Conservation (phyloP, 2,329 filamentous ascomycete genomes). For the Basipetospora chlamydospora region DNA sequence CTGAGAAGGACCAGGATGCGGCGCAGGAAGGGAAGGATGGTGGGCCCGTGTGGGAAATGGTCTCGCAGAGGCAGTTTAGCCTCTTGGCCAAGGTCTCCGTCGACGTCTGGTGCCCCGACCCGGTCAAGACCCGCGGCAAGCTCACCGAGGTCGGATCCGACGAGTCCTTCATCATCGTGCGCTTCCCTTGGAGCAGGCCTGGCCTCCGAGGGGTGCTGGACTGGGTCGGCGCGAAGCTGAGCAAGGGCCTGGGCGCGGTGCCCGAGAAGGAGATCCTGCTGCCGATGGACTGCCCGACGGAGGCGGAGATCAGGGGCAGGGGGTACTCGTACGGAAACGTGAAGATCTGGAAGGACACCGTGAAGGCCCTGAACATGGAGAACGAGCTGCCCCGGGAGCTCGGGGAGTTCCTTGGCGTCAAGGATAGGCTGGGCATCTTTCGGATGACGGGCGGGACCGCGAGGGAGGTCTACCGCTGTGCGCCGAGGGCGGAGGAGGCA, state of each 20-base stretch:
- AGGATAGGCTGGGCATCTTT: conserved; percentile 53
- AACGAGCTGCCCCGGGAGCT: conserved; percentile 48
- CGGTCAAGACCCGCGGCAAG: conserved; percentile 34
- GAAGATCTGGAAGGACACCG: conserved; percentile 47
- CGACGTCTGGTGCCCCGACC: conserved; percentile 56
- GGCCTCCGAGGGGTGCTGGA: conserved; percentile 33
- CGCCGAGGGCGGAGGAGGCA: conserved; percentile 40
- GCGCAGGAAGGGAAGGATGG: conserved; percentile 15
- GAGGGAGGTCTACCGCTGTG: conserved; percentile 45
- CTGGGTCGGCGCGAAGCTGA: conserved; percentile 33
- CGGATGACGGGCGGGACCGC: conserved; percentile 43
- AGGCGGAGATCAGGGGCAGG: conserved; percentile 39
- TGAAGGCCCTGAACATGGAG: conserved; percentile 40
- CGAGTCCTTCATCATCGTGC: conserved; percentile 45
- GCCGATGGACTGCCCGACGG: conserved; percentile 46
- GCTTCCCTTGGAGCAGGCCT: conserved; percentile 46
- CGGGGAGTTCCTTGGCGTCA: conserved; percentile 49
- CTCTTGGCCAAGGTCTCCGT: conserved; percentile 55
- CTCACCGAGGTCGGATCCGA: conserved; percentile 27
- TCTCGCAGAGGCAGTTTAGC: conserved; percentile 56
- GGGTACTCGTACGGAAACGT: conserved; percentile 48
- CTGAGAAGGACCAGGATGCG: background rate
- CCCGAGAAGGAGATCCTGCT: conserved; percentile 52
- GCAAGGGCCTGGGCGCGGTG: conserved; percentile 29
- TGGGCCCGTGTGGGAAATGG: conserved; percentile 48